Evolutionary conservation across 2,329 filamentous ascomycete genomes (phyloP).

Genomic region (Blastomyces percursus): DNA sequence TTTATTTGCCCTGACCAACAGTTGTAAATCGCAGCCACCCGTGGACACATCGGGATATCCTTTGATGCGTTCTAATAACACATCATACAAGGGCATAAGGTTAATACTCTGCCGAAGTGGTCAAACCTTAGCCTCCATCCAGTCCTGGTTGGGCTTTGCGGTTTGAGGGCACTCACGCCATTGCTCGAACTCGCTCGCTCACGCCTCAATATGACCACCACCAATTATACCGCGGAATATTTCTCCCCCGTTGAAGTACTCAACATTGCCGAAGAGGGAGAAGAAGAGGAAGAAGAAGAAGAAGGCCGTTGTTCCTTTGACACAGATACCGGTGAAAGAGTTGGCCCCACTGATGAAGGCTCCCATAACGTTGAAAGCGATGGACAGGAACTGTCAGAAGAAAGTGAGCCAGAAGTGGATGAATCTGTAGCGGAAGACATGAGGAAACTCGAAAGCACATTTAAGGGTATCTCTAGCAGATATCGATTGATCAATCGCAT

Average conservation of each 20-base stretch:
- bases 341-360: conserved; percentile 21
- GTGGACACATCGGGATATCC: neutral
- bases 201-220: neutral
- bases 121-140: neutral
- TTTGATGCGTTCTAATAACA: neutral
- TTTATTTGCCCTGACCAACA: neutral
- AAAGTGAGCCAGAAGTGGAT: conserved; percentile 28
- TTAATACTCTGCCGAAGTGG: neutral
- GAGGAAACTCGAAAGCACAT: conserved; percentile 67
- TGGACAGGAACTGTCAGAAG: conserved; percentile 17
- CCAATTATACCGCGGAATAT: conserved; percentile 1
- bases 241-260: conserved; percentile 12
- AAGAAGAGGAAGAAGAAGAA: conserved; percentile 25
- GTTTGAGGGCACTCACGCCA: neutral
- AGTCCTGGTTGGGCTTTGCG: neutral
- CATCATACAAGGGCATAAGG: neutral
- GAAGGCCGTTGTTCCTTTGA: conserved; percentile 9
- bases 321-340: neutral
- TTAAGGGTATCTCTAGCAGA: conserved; percentile 69
- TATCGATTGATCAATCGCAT: conserved; percentile 94
- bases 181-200: too few species aligned
- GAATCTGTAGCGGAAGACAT: conserved; percentile 69
- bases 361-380: conserved; percentile 7
- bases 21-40: neutral
- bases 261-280: conserved; percentile 25